Base-by-base conservation (phyloP, 2,329 filamentous ascomycete species). In the Phialophora verrucosa region DNA sequence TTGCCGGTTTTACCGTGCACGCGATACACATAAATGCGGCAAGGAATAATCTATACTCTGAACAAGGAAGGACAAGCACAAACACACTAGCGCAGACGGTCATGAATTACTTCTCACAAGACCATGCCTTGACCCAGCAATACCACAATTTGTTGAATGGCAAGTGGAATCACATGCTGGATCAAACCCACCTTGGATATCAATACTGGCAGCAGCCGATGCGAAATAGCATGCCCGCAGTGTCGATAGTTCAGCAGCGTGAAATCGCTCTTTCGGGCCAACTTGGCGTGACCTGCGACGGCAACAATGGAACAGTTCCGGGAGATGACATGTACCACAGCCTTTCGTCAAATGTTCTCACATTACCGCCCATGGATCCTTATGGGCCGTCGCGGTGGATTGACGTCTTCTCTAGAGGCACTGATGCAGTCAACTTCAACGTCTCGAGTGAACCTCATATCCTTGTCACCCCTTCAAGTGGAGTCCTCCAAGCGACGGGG, bases 201-300 rank as follows among this genome's bases (percentile, higher is more conserved):
- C 74, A 78, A 73, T 82, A 83, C 75, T 86, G 88, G 88, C 89
- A 91, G 76, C 89, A 91, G 74, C 88, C 90, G 0, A 91, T 91
- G 89, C 82, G 88, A 38, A 90, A 91, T 73, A 84, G 84, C 0
- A 82, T 90, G 1, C 88, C 89, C 0, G 83, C 85, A 7, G 81
- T 90, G 69, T 78, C 83, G 4, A 88, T 85, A 69, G 85, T 89
- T 1, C 86, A 89, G 74, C 81, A 81, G 1, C 77, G 81, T 1
- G 85, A 89, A 60, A 82, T 82, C 12, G 84, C 84, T 4, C 78
- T 90, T 5, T 83, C 85, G 0, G 89, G 89, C 7, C 82, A 88
- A 62, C 79, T 91, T 63, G 87, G 88, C 25, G 79, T 92, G 53
- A 80, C 85, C 0, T 82, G 90, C 1, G 88, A 91, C 73, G 88